Percentiles rank a stretch among this genome's conserved stretches.
phyloP scores from a whole-genome alignment of 805 yeast species.

The Sporopachydermia quercuum region DNA sequence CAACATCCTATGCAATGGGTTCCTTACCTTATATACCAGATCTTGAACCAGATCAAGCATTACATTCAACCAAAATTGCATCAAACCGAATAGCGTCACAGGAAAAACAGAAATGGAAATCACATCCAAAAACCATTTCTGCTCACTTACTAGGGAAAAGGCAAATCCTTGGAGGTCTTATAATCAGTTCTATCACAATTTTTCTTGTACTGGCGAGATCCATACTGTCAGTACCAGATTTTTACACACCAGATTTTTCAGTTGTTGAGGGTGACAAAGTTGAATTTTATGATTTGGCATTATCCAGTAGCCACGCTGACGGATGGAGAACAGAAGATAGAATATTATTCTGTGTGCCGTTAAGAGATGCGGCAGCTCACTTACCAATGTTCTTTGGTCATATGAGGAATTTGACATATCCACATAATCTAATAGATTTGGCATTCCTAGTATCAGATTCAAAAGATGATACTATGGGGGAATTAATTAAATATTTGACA shows the following conservation, averaged over 20 bases:
- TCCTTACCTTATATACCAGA: background rate
- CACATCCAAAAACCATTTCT: too few species aligned
- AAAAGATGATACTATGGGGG: slow-evolving; percentile 58
- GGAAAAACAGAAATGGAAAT: too few species aligned
- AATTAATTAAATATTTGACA: slow-evolving; percentile 32
- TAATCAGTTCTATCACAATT: background rate
- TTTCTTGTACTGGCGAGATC: background rate
- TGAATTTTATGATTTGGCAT: slow-evolving; percentile 44
- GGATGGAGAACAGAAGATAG: slow-evolving; percentile 46
- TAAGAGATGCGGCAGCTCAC: slow-evolving; percentile 45
- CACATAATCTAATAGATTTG: slow-evolving; percentile 43
- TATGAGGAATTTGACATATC: slow-evolving; percentile 41
- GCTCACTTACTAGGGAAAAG: too few species aligned
- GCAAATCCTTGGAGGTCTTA: too few species aligned
- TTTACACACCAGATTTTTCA: background rate
- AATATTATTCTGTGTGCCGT: slow-evolving; percentile 40
- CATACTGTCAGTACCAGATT: background rate
- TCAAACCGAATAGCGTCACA: too few species aligned
- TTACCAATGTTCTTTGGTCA: slow-evolving; percentile 47
- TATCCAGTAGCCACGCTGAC: slow-evolving; percentile 37
- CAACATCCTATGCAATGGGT: too few species aligned
- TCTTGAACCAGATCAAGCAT: background rate
- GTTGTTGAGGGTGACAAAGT: slow-evolving; percentile 16
- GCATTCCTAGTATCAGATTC: slow-evolving; percentile 70
- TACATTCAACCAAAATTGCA: too few species aligned